A percentile compares a stretch with the other conserved stretches of the same genome.
Evolutionary conservation across 2,329 filamentous ascomycete species (phyloP).

Genomic region (Elsinoe arachidis): DNA sequence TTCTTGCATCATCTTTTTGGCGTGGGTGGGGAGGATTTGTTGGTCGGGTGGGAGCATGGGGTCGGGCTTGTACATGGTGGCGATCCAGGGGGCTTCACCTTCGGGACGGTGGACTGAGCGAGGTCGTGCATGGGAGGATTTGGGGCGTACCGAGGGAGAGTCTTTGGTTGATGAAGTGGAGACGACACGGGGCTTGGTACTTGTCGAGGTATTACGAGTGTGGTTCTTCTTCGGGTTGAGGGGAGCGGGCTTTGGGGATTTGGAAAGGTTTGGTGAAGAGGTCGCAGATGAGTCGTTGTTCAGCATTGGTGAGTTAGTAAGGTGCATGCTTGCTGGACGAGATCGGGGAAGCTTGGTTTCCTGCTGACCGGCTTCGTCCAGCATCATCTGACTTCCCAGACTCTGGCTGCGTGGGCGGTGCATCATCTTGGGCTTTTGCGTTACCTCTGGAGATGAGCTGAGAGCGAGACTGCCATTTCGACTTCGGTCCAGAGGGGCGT

Average conservation of each 20-base stretch:
- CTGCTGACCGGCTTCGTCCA: slow-evolving; percentile 41
- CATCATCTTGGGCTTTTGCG: slow-evolving; percentile 50
- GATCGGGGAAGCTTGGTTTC: slow-evolving; percentile 17
- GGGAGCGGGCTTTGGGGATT: slow-evolving; percentile 29
- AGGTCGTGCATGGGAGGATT: background rate
- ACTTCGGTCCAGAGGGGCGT: slow-evolving; percentile 56
- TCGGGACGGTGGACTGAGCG: slow-evolving; percentile 58
- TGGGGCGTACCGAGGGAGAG: background rate
- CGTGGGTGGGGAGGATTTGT: slow-evolving; percentile 89
- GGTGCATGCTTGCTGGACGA: slow-evolving; percentile 12
- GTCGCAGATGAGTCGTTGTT: background rate
- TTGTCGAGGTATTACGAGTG: background rate
- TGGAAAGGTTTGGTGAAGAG: slow-evolving; percentile 32
- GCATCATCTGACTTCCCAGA: slow-evolving; percentile 42
- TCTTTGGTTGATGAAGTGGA: slow-evolving; percentile 3
- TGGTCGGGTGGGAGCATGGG: slow-evolving; percentile 89
- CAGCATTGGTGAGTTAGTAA: background rate
- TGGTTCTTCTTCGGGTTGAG: slow-evolving; percentile 13
- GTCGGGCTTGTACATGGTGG: slow-evolving; percentile 91
- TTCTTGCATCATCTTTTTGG: slow-evolving; percentile 82
- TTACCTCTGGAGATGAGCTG: slow-evolving; percentile 34
- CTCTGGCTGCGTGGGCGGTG: slow-evolving; percentile 63
- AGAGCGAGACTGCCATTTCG: slow-evolving; percentile 48
- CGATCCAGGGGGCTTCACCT: slow-evolving; percentile 91
- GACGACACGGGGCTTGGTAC: background rate